Conservation (phyloP, 2,329 filamentous ascomycete genomes). For the Xylariaceae sp. region DNA sequence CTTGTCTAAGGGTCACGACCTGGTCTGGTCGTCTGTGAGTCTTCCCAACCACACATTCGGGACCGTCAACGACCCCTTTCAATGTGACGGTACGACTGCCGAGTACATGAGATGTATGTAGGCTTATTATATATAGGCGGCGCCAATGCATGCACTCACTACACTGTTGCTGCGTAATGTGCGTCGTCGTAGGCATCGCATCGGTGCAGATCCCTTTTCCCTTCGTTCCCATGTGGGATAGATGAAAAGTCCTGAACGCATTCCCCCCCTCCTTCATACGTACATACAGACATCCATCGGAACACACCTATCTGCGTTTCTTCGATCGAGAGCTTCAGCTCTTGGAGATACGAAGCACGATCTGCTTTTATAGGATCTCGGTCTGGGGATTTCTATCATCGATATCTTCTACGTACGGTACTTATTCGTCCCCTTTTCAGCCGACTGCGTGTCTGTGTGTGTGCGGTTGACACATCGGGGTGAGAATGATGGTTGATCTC, state of each 20-base stretch:
- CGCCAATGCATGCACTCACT: not conserved
- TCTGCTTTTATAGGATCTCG: too few relatives aligned
- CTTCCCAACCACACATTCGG: slow-evolving; percentile 18
- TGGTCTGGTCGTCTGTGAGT: not conserved
- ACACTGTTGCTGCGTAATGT: not conserved
- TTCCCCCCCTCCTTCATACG: not conserved
- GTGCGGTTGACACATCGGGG: too few relatives aligned
- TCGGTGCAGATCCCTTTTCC: not conserved
- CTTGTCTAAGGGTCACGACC: not conserved
- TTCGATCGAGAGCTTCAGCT: not conserved
- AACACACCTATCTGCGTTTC: too few relatives aligned
- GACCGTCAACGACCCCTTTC: slow-evolving; percentile 11
- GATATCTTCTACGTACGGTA: not conserved
- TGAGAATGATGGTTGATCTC: too few relatives aligned
- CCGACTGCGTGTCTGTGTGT: too few relatives aligned
- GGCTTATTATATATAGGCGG: too few relatives aligned
- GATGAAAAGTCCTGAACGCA: not conserved
- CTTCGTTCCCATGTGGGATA: not conserved
- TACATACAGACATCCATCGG: too few relatives aligned
- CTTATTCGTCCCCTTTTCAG: not conserved
- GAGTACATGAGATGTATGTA: not conserved
- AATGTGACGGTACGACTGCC: not conserved
- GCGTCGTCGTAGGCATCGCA: not conserved
- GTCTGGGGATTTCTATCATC: too few relatives aligned
- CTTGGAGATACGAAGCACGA: not conserved